Evolutionary conservation across 108 stramenopile species (phyloP), one percentile per base, ranked within the genome.

Genomic region (Bacterosira constricta): DNA sequence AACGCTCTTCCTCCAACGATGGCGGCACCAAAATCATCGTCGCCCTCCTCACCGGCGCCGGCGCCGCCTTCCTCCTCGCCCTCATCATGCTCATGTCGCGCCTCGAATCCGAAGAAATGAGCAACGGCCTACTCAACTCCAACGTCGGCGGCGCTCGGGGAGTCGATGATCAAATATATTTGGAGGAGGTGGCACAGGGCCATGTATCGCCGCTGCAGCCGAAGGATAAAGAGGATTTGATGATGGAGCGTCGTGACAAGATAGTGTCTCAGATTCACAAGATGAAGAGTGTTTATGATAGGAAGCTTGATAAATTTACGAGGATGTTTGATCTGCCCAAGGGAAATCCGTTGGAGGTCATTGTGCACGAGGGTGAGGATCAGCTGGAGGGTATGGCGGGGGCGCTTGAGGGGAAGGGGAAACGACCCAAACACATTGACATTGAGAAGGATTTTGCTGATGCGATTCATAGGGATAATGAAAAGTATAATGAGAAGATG

Each of bases 21-120:
- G 34, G 50, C 47, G 45, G 64, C 20, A 32, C 63, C 46, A 68
- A 69, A 55, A 55, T 77, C 35, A 62, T 77, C 63, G 31, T 77
- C 20, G 76, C 76, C 42, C 68, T 77, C 6, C 49, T 77, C 55
- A 63, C 68, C 68, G 76, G 76, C 32, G 76, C 76, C 11, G 76
- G 76, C 13, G 76, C 55, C 26, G 76, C 76, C 34, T 77, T 77
- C 47, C 69, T 77, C 30, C 54, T 77, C 1, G 69, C 76, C 9
- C 54, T 77, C 0, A 12, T 64, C 3, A 23, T 77, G 30, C 63
- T 77, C 45, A 68, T 68, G 55, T 64, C 63, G 11, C 68, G 69
- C 39, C 68, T 77, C 34, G 76, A 77, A 42, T 47, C 69, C 1
- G 61, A 70, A 26, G 68, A 69, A 58, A 36, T 69, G 18, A 34